Evolutionary conservation across 257 asterid species (phyloP).

Genomic region (Nicotiana sylvestris): DNA sequence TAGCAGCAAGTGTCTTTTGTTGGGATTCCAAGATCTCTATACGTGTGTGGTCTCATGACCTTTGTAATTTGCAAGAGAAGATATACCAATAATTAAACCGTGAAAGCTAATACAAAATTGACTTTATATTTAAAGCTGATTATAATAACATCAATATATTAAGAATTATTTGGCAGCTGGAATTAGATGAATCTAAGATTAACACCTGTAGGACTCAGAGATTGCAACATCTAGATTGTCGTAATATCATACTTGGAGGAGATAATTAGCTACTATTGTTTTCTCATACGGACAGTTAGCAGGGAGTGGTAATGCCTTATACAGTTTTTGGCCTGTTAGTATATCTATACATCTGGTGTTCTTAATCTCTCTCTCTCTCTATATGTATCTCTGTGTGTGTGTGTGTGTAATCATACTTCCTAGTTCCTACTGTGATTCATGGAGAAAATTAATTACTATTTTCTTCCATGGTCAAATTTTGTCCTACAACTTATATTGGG

Average conservation of each 20-base stretch:
- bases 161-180: constrained; percentile 1
- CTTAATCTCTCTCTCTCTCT: not conserved
- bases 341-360: not conserved
- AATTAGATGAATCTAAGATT: not conserved
- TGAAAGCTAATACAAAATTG: not conserved
- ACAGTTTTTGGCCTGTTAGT: not conserved
- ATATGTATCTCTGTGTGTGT: not conserved
- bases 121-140: not conserved
- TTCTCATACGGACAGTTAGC: not conserved
- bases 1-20: not conserved
- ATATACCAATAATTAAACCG: not conserved
- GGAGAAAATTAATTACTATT: not conserved
- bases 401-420: not conserved
- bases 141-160: not conserved
- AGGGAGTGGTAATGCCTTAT: not conserved
- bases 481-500: not conserved
- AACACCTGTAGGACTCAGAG: constrained; percentile 3
- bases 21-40: not conserved
- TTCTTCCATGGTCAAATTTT: not conserved
- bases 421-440: not conserved
- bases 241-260: not conserved
- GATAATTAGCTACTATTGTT: not conserved
- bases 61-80: not conserved
- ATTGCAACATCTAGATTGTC: not conserved
- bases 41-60: not conserved